Base-by-base conservation (phyloP, 805 yeast genomes). In the Candida qinlingensis region DNA sequence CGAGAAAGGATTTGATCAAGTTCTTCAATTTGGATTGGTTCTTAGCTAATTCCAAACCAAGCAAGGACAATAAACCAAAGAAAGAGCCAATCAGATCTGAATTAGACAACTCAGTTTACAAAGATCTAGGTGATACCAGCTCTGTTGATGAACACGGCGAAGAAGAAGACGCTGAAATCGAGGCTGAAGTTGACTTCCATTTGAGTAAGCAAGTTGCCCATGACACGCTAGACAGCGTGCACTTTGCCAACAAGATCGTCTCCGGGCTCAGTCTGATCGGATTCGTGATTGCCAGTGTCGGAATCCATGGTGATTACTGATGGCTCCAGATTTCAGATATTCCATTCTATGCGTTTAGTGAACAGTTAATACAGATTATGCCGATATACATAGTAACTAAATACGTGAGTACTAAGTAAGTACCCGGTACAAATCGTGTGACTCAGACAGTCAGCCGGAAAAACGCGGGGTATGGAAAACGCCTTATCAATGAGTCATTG, bases 231-330 rank as follows among this genome's bases (percentile, higher is more conserved):
- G 59, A 64, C 33, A 53, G 52, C 5, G 51, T 79, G 29, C 62
- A 65, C 46, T 46, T 61, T 1, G 70, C 72, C 9, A 76, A 76
- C 59, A 47, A 62, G 30, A 55, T 69, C 28, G 75, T 78, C 4
- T 65, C 75, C 7, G 65, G 63, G 12, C 56, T 80, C 34, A 60
- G 77, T 13, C 75, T 75, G 7, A 51, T 67, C 10, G 75, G 81
- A 0, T 75, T 80, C 46, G 59, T 73, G 5, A 62, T 82, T 45
- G 72, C 83, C 26, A 57, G 72, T 9, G 61, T 82, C 52, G 88
- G 88, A 11, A 70, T 79, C 46, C 59, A 77, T 48, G 88, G 88
- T 10, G 88, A 82, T 58, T 57, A 52, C 45, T 55, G 45, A 47
- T n/a, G 25, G 4, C 12, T n/a, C 10, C 7, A 6, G 25, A 11